phyloP scores from a whole-genome alignment of 441 rosid species.

The Populus trichocarpa region DNA sequence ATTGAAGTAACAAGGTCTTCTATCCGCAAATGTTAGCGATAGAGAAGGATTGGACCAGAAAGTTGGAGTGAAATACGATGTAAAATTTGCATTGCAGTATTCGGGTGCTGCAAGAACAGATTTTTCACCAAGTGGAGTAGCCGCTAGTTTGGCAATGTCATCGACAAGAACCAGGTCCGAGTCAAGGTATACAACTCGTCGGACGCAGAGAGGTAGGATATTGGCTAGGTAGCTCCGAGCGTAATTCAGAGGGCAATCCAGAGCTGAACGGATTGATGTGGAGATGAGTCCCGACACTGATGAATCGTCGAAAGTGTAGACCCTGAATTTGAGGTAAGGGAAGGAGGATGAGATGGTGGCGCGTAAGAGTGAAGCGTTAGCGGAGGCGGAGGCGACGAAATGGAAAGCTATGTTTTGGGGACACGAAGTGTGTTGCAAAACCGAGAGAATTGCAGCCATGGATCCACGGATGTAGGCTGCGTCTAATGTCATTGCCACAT shows the following conservation, averaged over 20 bases:
- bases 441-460: conserved; percentile 83
- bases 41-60: conserved; percentile 90
- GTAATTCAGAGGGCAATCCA: conserved; percentile 88
- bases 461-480: conserved; percentile 86
- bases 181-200: conserved; percentile 80
- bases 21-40: conserved; percentile 60
- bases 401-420: conserved; percentile 84
- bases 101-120: conserved; percentile 87
- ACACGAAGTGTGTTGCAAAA: conserved; percentile 88
- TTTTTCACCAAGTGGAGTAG: conserved; percentile 52
- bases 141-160: conserved; percentile 71
- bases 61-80: conserved; percentile 68
- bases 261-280: conserved; percentile 84
- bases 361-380: conserved; percentile 51
- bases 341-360: conserved; percentile 65
- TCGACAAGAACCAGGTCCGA: conserved; percentile 90
- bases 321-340: conserved; percentile 67
- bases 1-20: conserved; percentile 78
- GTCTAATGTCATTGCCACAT: conserved; percentile 90
- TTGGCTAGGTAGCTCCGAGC: conserved; percentile 84
- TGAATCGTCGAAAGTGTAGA: conserved; percentile 59
- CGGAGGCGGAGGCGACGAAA: conserved; percentile 67
- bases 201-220: conserved; percentile 72
- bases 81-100: conserved; percentile 91
- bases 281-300: conserved; percentile 71